phyloP scores from a whole-genome alignment of 148 eudicot species.

The Suaeda aralocaspica region DNA sequence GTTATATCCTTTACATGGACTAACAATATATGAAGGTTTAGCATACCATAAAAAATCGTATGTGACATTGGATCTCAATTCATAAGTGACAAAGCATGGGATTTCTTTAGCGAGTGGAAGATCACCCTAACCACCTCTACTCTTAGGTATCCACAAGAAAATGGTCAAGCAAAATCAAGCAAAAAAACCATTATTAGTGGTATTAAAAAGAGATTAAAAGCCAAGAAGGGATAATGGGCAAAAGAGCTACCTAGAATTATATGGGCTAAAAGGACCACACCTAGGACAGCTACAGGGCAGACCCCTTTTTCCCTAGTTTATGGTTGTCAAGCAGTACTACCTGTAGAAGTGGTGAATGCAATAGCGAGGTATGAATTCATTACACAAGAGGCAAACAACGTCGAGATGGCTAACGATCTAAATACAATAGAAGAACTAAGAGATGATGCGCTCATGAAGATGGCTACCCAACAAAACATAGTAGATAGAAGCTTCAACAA shows the following conservation, averaged over 20 bases:
- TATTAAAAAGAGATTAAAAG: neutral
- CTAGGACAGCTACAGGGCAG: neutral
- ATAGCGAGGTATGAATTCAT: too few relatives aligned
- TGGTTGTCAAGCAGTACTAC: neutral
- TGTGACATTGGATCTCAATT: slow-evolving; percentile 2
- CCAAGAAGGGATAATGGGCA: neutral
- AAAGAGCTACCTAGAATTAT: neutral
- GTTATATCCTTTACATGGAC: neutral
- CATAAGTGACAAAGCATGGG: neutral
- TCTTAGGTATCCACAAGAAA: neutral
- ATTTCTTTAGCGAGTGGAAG: neutral
- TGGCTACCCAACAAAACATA: too few relatives aligned
- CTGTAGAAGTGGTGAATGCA: too few relatives aligned
- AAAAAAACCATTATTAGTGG: neutral
- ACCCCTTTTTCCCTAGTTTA: neutral
- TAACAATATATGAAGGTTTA: neutral
- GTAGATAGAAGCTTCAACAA: neutral
- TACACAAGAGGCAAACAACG: too few relatives aligned
- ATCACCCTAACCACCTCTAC: neutral
- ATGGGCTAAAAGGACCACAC: neutral
- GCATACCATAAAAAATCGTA: neutral
- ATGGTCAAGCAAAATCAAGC: neutral
- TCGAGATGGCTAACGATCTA: too few relatives aligned
- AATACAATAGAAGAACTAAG: too few relatives aligned
- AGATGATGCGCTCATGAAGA: too few relatives aligned